A percentile compares a stretch with the other conserved stretches of the same genome.
Evolutionary conservation across 345 rosid genomes (phyloP).

Genomic region (Gossypium stocksii): DNA sequence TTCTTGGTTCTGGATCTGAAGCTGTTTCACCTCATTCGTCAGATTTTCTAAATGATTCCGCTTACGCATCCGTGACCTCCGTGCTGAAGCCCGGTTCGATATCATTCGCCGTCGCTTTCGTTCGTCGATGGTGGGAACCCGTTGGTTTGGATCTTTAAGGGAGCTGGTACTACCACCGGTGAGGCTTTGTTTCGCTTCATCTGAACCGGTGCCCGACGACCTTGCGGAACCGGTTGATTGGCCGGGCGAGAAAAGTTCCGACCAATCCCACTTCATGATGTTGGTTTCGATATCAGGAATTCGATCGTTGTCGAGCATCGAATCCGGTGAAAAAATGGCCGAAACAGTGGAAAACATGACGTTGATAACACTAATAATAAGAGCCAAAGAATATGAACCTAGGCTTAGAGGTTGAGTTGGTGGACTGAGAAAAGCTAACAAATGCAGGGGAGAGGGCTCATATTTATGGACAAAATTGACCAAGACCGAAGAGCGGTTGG

Average conservation of each 20-base stretch:
- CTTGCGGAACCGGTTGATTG: conserved; percentile 32
- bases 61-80: conserved; percentile 75
- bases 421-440: conserved; percentile 72
- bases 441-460: conserved; percentile 43
- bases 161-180: conserved; percentile 33
- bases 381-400: background rate
- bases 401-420: conserved; percentile 31
- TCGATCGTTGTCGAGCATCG: conserved; percentile 33
- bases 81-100: conserved; percentile 86
- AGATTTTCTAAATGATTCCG: conserved; percentile 67
- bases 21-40: conserved; percentile 56
- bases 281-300: conserved; percentile 42
- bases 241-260: conserved; percentile 29
- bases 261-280: conserved; percentile 53
- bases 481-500: no score
- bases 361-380: background rate
- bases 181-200: conserved; percentile 31
- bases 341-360: conserved; percentile 56
- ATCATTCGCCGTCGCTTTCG: conserved; percentile 66
- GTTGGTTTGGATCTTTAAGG: conserved; percentile 32
- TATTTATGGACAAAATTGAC: conserved; percentile 47
- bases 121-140: conserved; percentile 36
- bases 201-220: conserved; percentile 33
- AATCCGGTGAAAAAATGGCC: conserved; percentile 32
- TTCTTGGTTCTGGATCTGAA: conserved; percentile 60